Evolutionary conservation across 345 rosid genomes (phyloP).

Genomic region (Citrus sp.): DNA sequence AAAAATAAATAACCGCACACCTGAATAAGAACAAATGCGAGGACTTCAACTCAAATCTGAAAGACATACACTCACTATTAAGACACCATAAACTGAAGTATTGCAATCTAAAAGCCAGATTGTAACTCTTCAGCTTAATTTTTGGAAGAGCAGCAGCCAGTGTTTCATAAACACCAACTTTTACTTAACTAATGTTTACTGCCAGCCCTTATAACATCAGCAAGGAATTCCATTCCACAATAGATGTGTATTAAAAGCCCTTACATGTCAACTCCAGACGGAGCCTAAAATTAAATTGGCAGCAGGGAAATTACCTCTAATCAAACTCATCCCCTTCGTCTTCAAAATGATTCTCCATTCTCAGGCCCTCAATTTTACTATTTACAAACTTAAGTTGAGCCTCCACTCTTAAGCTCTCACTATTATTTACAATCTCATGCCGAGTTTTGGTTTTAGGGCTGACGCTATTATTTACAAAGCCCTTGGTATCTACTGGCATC

Average conservation of each 20-base stretch:
- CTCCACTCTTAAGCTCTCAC: slow-evolving; percentile 45
- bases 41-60: background rate
- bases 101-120: background rate
- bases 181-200: too few relatives aligned
- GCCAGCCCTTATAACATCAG: background rate
- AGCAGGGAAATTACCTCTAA: slow-evolving; percentile 46
- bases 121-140: background rate
- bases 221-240: background rate
- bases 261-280: too few relatives aligned
- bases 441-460: slow-evolving; percentile 23
- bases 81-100: background rate
- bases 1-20: slow-evolving; percentile 43
- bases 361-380: slow-evolving; percentile 40
- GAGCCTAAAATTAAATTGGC: background rate
- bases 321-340: slow-evolving; percentile 50
- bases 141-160: background rate
- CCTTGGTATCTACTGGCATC: slow-evolving; percentile 35
- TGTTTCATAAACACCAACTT: background rate
- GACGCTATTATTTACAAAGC: slow-evolving; percentile 42
- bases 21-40: slow-evolving; percentile 19
- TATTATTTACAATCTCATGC: slow-evolving; percentile 57
- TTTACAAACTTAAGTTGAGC: slow-evolving; percentile 58
- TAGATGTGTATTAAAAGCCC: background rate
- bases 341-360: slow-evolving; percentile 52
- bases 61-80: background rate